phyloP scores from a whole-genome alignment of 179 eudicot genomes.

The Spinacia oleracea region DNA sequence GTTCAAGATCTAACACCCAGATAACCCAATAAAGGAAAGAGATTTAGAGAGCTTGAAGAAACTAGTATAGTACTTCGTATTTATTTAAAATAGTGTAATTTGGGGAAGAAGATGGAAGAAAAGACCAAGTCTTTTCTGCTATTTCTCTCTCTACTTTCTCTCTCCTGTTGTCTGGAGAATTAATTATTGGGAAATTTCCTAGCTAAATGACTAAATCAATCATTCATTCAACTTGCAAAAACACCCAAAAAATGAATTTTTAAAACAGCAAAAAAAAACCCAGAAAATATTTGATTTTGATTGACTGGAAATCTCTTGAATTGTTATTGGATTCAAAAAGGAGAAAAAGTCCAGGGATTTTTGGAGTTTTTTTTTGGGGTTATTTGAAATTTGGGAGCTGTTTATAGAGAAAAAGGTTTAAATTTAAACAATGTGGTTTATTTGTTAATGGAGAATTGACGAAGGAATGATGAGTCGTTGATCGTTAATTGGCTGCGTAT shows the following conservation, averaged over 20 bases:
- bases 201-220: constrained; percentile 31
- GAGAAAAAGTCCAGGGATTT: no score
- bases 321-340: no score
- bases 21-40: constrained; percentile 1
- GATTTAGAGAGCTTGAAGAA: not conserved
- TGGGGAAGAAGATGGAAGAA: not conserved
- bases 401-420: no score
- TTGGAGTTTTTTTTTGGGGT: no score
- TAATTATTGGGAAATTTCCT: constrained; percentile 22
- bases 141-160: constrained; percentile 3
- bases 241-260: not conserved
- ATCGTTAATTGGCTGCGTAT: not conserved
- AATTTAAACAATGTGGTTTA: not conserved
- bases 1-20: constrained; percentile 35
- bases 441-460: not conserved
- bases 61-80: constrained; percentile 1
- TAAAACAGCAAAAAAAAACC: not conserved
- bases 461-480: not conserved
- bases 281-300: not conserved
- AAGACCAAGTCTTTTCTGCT: constrained; percentile 22
- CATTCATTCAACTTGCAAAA: constrained; percentile 31
- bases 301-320: no score
- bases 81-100: not conserved
- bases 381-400: no score
- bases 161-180: constrained; percentile 11